Conservation (phyloP, 768 basidiomycete genomes). For the Pulveroboletus sp. region DNA sequence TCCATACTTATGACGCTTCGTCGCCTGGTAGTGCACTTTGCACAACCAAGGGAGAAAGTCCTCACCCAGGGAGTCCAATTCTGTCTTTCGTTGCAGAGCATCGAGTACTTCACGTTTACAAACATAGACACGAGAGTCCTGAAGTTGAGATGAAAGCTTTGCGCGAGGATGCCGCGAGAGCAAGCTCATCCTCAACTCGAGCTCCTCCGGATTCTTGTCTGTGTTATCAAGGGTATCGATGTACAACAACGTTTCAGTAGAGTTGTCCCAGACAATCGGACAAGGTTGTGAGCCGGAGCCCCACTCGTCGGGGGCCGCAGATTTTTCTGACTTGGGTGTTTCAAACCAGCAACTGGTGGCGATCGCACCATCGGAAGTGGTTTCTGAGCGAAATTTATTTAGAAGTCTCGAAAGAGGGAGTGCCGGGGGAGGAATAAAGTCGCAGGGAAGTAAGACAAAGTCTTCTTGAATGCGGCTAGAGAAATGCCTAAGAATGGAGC, state of each 20-base stretch:
- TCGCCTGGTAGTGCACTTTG: conserved; percentile 72
- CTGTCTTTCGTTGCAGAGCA: conserved; percentile 58
- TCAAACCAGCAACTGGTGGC: conserved; percentile 66
- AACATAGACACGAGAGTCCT: conserved; percentile 90
- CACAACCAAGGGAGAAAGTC: conserved; percentile 93
- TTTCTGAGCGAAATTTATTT: conserved; percentile 77
- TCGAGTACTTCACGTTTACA: conserved; percentile 74
- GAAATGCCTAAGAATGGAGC: conserved; percentile 72
- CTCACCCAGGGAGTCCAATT: conserved; percentile 79
- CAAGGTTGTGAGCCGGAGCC: conserved; percentile 39
- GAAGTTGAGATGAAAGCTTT: conserved; percentile 59
- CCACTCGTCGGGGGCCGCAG: conserved; percentile 62
- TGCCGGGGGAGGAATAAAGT: conserved; percentile 75
- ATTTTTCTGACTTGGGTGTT: conserved; percentile 48
- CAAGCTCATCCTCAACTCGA: conserved; percentile 72
- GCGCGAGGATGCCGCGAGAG: conserved; percentile 73
- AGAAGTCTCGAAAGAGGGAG: conserved; percentile 68
- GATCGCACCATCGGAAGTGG: conserved; percentile 57
- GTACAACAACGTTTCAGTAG: conserved; percentile 61
- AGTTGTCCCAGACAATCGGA: conserved; percentile 66
- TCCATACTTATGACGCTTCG: conserved; percentile 56
- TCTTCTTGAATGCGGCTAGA: conserved; percentile 72
- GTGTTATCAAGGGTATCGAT: conserved; percentile 66
- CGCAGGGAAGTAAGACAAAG: conserved; percentile 87
- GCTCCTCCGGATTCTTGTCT: conserved; percentile 64